These are phyloP conservation scores for Coniochaeta sp. DNA, from an alignment of 2,329 filamentous ascomycete species.

Conservation along the genomic window DNA sequence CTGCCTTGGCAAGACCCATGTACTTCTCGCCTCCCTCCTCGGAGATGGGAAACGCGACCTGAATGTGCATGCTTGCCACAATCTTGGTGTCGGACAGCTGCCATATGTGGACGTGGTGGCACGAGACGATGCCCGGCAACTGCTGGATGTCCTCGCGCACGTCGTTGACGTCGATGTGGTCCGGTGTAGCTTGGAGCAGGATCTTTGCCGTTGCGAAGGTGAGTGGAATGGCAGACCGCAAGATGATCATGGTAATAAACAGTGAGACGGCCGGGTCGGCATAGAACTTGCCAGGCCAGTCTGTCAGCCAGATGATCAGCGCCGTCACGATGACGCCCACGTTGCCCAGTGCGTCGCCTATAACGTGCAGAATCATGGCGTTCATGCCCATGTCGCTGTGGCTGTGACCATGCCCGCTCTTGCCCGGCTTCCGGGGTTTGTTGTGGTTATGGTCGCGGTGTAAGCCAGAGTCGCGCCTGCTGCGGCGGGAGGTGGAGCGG, in stretches of 20 bases:
- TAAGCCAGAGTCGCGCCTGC: slow-evolving; percentile 42
- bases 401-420: slow-evolving; percentile 65
- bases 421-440: slow-evolving; percentile 57
- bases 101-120: slow-evolving; percentile 97
- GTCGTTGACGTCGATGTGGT: slow-evolving; percentile 79
- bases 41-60: slow-evolving; percentile 84
- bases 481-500: slow-evolving; percentile 17
- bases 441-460: slow-evolving; percentile 77
- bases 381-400: slow-evolving; percentile 95
- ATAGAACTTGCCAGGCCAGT: slow-evolving; percentile 76
- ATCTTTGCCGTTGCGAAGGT: slow-evolving; percentile 79
- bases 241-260: slow-evolving; percentile 78
- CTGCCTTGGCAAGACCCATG: slow-evolving; percentile 80
- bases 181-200: slow-evolving; percentile 86
- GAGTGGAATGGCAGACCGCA: slow-evolving; percentile 68
- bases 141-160: slow-evolving; percentile 86
- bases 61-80: slow-evolving; percentile 87
- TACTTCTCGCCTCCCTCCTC: slow-evolving; percentile 73
- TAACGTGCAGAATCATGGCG: slow-evolving; percentile 67
- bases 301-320: slow-evolving; percentile 84
- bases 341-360: slow-evolving; percentile 81
- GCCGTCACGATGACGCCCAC: slow-evolving; percentile 79
- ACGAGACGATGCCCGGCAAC: slow-evolving; percentile 79
- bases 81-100: slow-evolving; percentile 93
- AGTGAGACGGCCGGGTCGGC: slow-evolving; percentile 89